phyloP scores from a whole-genome alignment of 2,329 filamentous ascomycete genomes.

The Cadophora gregata region DNA sequence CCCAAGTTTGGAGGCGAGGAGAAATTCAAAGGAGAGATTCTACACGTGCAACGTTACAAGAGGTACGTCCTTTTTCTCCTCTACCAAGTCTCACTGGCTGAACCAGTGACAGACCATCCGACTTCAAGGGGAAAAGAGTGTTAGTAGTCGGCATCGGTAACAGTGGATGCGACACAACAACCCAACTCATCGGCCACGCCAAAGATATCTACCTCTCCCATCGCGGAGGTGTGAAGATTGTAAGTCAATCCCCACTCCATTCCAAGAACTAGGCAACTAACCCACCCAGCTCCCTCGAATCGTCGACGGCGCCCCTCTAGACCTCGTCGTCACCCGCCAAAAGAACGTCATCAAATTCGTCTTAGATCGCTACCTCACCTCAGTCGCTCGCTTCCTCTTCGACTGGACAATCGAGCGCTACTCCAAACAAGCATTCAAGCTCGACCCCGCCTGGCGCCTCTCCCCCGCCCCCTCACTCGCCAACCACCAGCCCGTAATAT shows the following conservation, averaged over 20 bases:
- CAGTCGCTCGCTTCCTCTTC: constrained; percentile 5
- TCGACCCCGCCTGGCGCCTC: constrained; percentile 45
- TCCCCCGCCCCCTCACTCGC: constrained; percentile 41
- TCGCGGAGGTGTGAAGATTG: constrained; percentile 47
- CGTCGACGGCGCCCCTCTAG: constrained; percentile 40
- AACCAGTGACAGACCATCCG: constrained; percentile 38
- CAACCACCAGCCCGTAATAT: constrained; percentile 37
- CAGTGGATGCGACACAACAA: constrained; percentile 47
- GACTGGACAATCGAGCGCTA: constrained; percentile 16
- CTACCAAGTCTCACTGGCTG: background rate
- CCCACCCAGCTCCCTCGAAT: constrained; percentile 29
- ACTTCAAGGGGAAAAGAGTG: constrained; percentile 51
- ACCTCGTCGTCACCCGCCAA: constrained; percentile 44
- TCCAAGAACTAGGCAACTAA: background rate
- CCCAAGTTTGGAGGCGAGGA: constrained; percentile 13
- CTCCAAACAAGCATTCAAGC: constrained; percentile 40
- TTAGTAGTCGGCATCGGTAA: constrained; percentile 52
- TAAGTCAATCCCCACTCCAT: constrained; percentile 32
- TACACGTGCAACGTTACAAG: constrained; percentile 13
- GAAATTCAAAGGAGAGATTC: background rate
- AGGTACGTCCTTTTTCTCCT: background rate
- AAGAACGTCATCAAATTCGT: constrained; percentile 26
- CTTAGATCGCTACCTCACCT: constrained; percentile 11
- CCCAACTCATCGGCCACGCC: constrained; percentile 45
- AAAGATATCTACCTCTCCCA: constrained; percentile 51